These are phyloP conservation scores for Geoglossum glabrum DNA, from an alignment of 495 filamentous ascomycete genomes.

Conservation along the genomic window DNA sequence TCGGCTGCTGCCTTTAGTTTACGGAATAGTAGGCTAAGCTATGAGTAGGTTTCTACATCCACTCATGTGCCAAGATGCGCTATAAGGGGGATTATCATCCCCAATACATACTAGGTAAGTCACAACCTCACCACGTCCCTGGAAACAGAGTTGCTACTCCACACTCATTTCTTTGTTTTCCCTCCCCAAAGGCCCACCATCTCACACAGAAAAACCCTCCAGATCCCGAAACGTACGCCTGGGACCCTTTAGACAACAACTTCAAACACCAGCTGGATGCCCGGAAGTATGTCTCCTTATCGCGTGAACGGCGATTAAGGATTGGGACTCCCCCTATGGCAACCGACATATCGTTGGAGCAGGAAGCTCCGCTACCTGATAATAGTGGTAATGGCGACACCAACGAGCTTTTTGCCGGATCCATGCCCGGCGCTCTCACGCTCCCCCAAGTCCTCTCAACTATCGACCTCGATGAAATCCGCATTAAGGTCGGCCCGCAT, in stretches of 20 bases:
- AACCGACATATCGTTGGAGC: not conserved
- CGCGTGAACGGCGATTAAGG: constrained; percentile 36
- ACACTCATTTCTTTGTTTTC: not conserved
- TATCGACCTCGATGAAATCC: not conserved
- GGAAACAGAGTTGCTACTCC: too few species aligned
- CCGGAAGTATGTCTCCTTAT: constrained; percentile 45
- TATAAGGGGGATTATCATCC: constrained; percentile 84
- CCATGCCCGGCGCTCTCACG: not conserved
- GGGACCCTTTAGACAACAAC: constrained; percentile 54
- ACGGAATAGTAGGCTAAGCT: not conserved
- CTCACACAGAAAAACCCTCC: not conserved
- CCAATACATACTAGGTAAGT: constrained; percentile 51
- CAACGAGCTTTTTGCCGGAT: constrained; percentile 5
- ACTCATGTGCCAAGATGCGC: constrained; percentile 54
- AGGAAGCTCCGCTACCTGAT: not conserved
- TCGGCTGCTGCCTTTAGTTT: not conserved
- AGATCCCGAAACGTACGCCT: constrained; percentile 57
- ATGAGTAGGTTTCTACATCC: constrained; percentile 44
- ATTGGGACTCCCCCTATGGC: not conserved
- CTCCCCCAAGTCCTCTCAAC: not conserved
- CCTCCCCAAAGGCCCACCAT: not conserved
- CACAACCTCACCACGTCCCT: too few species aligned
- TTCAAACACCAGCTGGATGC: constrained; percentile 40
- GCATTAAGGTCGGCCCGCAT: not conserved
- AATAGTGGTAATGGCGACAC: constrained; percentile 17